Evolutionary conservation across 768 basidiomycete genomes (phyloP).

Genomic region (Exsudoporus frostii): DNA sequence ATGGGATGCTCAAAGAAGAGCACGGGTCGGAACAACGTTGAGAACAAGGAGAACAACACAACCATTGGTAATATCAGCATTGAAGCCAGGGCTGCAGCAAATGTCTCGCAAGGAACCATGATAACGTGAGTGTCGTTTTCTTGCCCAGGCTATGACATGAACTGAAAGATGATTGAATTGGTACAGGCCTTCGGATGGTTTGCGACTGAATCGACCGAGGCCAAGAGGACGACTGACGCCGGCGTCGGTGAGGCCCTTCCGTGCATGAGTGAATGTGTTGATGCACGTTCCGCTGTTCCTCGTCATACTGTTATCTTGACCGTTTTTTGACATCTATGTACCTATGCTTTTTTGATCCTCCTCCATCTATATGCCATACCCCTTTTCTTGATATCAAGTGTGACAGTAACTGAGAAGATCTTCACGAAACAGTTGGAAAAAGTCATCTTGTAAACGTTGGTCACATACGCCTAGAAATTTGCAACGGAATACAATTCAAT

Average conservation of each 20-base stretch:
- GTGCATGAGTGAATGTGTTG: conserved; percentile 14
- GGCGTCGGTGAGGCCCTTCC: conserved; percentile 26
- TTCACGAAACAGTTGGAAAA: conserved; percentile 1
- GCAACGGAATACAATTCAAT: neutral
- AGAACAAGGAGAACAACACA: conserved; percentile 53
- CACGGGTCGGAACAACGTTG: conserved; percentile 46
- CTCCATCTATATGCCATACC: conserved; percentile 24
- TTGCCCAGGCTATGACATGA: neutral
- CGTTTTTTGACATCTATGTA: conserved; percentile 26
- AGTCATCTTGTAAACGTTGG: conserved; percentile 2
- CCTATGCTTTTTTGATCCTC: conserved; percentile 26
- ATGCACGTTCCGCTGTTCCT: neutral
- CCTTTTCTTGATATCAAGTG: conserved; percentile 4
- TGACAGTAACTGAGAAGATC: neutral
- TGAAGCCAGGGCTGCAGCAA: conserved; percentile 6
- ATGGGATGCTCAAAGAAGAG: conserved; percentile 67
- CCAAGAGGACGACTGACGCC: conserved; percentile 42
- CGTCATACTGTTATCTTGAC: neutral
- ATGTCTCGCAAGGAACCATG: conserved; percentile 35
- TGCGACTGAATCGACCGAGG: conserved; percentile 45
- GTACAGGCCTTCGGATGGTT: conserved; percentile 38
- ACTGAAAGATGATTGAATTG: neutral
- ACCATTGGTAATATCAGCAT: conserved; percentile 4
- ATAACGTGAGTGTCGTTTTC: conserved; percentile 49
- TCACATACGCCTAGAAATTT: neutral